Evolutionary conservation across 2,329 filamentous ascomycete species (phyloP), one percentile per base, ranked within the genome.

Genomic region (Myriosclerotinia scirpicola): DNA sequence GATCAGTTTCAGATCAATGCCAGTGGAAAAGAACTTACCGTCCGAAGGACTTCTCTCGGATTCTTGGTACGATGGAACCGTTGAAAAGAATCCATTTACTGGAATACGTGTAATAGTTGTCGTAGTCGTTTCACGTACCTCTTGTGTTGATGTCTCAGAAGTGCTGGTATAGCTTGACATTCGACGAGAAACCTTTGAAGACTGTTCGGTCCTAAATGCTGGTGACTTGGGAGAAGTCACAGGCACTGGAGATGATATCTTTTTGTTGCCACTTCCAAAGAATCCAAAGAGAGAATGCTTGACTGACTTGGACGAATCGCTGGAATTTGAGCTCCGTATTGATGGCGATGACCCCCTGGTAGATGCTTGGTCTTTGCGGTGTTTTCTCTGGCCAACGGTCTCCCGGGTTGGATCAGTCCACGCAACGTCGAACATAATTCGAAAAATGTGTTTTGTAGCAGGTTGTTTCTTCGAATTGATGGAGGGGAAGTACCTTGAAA

Each of bases 211-310:
- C 42, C 42, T 53, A 48, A 56, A 67, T n/a, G 12, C 38, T 17
- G 30, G 64, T 46, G 11, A 48, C 17, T 59, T 70, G 48, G 30
- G 68, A 58, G 48, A 69, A 40, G n/a, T 22, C 17, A 44, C 58
- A 22, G 50, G 26, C 46, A 46, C 40, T 17, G 64, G 40, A 1
- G 40, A 9, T 26, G 50, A 40, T 34, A 34, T 46, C 38, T 67
- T 67, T 9, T 67, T 67, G 38, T 78, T 78, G 75, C 75, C 74
- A 12, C 77, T 34, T 34, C 30, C 78, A 26, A 77, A 79, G 0
- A 77, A 71, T 36, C 70, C 75, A 30, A 71, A 67, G 14, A 73
- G 58, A 15, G 67, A 67, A 11, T 66, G 66, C 40, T 66, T 60
- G 6, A 56, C 53, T 53, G 58, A 59, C n/a, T 67, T 59, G 3